Evolutionary conservation across 306 rosid species (phyloP).

Genomic region (Lathyrus oleraceus): DNA sequence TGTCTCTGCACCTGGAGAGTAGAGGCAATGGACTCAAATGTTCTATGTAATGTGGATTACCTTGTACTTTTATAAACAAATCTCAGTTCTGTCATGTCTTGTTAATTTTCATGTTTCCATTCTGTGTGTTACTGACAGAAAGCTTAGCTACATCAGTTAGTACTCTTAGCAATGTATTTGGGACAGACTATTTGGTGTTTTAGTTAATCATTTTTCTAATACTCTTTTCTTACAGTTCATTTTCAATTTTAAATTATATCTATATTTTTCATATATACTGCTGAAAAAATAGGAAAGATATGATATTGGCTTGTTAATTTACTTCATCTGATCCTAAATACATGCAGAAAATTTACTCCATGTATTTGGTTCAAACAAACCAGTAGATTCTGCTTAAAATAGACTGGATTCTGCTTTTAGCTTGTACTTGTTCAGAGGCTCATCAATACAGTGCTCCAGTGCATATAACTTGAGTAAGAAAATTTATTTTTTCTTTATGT

Average conservation of each 20-base stretch:
- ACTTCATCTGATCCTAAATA: not conserved
- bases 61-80: constrained; percentile 31
- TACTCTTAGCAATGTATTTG: constrained; percentile 9
- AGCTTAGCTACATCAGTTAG: constrained; percentile 24
- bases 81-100: constrained; percentile 34
- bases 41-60: constrained; percentile 30
- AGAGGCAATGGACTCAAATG: constrained; percentile 30
- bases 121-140: not conserved
- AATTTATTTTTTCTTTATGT: too few species aligned
- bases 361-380: not conserved
- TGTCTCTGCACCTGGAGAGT: constrained; percentile 97
- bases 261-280: not conserved
- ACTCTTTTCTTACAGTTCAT: not conserved
- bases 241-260: not conserved
- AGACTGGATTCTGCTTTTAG: not conserved
- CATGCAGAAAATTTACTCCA: not conserved
- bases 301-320: not conserved
- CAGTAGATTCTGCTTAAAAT: not conserved
- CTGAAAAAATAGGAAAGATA: not conserved
- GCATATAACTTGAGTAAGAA: not conserved
- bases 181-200: constrained; percentile 9
- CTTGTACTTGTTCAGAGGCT: not conserved
- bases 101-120: constrained; percentile 25
- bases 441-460: not conserved
- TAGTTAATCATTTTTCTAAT: not conserved